A percentile compares a stretch with the other conserved stretches of the same genome.
phyloP scores from a whole-genome alignment of 2,329 filamentous ascomycete species.

The Sporothrix globosa region DNA sequence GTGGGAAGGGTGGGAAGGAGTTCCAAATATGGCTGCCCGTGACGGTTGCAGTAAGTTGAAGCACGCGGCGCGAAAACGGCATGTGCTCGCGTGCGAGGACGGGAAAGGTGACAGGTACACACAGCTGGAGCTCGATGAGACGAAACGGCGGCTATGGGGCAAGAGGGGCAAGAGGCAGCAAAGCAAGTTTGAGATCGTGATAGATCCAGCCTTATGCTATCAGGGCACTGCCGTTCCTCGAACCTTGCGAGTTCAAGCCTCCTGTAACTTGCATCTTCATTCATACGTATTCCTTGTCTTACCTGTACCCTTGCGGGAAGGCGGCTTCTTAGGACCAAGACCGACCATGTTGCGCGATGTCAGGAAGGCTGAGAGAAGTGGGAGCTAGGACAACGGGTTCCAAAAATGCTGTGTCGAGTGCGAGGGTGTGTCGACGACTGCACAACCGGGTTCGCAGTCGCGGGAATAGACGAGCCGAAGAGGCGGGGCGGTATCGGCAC shows the following conservation, averaged over 20 bases:
- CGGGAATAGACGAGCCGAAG: neutral
- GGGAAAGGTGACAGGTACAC: neutral
- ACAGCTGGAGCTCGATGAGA: neutral
- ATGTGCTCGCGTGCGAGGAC: constrained; percentile 21
- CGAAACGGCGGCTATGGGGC: neutral
- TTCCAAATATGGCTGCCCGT: neutral
- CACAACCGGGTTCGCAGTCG: neutral
- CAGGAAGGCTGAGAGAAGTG: constrained; percentile 16
- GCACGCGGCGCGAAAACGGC: neutral
- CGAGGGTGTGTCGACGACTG: neutral
- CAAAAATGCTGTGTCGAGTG: neutral
- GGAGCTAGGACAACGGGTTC: constrained; percentile 8
- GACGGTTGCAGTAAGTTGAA: constrained; percentile 17
- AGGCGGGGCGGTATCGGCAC: constrained; percentile 4
- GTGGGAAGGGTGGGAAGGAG: neutral
- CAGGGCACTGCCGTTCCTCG: neutral
- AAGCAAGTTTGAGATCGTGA: neutral
- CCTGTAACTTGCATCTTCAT: neutral
- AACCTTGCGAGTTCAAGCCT: neutral
- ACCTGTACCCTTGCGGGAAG: constrained; percentile 58
- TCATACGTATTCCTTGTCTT: constrained; percentile 35
- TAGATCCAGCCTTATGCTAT: neutral
- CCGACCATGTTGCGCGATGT: constrained; percentile 58
- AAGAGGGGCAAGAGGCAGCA: neutral
- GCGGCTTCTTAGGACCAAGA: constrained; percentile 64